Evolutionary conservation across 225 moss, liverwort and hornwort genomes (phyloP), one percentile per base, ranked within the genome.

Genomic region (Asterella californica): DNA sequence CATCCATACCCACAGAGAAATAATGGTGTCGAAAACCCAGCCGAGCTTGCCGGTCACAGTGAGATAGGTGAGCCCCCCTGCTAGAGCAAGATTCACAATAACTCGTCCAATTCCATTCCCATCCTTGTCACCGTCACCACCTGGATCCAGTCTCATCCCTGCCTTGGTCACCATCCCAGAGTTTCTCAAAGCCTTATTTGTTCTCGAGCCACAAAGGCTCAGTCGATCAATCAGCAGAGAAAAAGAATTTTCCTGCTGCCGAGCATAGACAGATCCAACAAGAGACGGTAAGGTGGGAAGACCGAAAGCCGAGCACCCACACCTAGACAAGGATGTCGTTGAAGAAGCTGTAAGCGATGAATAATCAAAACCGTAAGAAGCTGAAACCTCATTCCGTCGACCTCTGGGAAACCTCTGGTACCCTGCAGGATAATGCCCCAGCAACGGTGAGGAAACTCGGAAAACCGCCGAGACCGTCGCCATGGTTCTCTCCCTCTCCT

Each of bases 31-130:
- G 78, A 99, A 95, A 50, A 99, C 78, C 99, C 93, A 99, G 42
- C 99, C 99, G 25, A 99, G 95, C 85, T 95, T 95, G 57, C 99
- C 99, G 30, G 93, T 95, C 65, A 99, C 82, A 6, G 99, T 93
- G 76, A 99, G 89, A 79, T 99, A 99, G n/a, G 93, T 86, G 71
- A 99, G 79, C 19, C 93, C 99, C 45, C 95, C 99, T 49, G 99
- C 99, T 33, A 99, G 84, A 76, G 90, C 90, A 62, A 99, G 70
- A 64, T 99, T 99, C 70, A 92, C 87, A 29, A 95, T 88, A 57
- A 91, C 79, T 54, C 95, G 91, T 15, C 91, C 91, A 64, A 95
- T 87, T 75, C 97, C 94, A 70, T 85, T 88, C 4, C 80, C 76
- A 18, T 79, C 89, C 0, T 78, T 86, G 2, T 83, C 78, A 55